These are phyloP conservation scores for Echria macrotheca DNA, from an alignment of 495 filamentous ascomycete genomes.

Conservation along the genomic window DNA sequence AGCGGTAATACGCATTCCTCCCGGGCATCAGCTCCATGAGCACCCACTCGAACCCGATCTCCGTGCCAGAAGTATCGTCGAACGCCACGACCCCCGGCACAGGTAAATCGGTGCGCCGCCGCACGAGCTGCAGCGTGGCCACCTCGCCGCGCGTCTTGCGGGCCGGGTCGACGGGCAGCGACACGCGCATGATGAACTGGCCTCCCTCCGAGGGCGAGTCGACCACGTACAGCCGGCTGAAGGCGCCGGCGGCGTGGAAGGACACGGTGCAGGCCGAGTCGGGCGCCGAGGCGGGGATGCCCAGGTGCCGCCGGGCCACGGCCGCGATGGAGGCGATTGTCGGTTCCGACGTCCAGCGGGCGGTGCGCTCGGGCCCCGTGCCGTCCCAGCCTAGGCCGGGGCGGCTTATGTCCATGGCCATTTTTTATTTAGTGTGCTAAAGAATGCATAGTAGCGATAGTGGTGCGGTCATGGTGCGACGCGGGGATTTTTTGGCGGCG, in stretches of 20 bases:
- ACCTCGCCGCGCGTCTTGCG: conserved; percentile 52
- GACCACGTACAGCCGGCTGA: conserved; percentile 36
- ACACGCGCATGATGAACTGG: conserved; percentile 44
- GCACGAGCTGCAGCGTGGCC: conserved; percentile 47
- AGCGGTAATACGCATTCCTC: conserved; percentile 33
- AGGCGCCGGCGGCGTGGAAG: conserved; percentile 25
- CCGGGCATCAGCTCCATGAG: conserved; percentile 48
- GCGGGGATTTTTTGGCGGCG: neutral
- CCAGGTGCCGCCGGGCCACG: conserved; percentile 22
- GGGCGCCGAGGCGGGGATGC: conserved; percentile 6
- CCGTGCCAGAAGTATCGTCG: conserved; percentile 40
- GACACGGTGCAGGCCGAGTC: conserved; percentile 14
- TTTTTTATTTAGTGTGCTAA: neutral
- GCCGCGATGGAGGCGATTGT: conserved; percentile 22
- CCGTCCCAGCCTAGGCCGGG: conserved; percentile 27
- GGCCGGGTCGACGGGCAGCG: conserved; percentile 48
- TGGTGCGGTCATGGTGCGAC: neutral
- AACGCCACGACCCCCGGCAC: conserved; percentile 46
- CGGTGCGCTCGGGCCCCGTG: conserved; percentile 19
- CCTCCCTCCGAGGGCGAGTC: conserved; percentile 15
- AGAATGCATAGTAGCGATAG: neutral
- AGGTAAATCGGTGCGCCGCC: conserved; percentile 43
- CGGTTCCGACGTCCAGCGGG: conserved; percentile 29
- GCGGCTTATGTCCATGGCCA: conserved; percentile 20
- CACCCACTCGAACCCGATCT: conserved; percentile 56